Base-by-base conservation (phyloP, 805 yeast species). In the Wickerhamomyces chambardii region DNA sequence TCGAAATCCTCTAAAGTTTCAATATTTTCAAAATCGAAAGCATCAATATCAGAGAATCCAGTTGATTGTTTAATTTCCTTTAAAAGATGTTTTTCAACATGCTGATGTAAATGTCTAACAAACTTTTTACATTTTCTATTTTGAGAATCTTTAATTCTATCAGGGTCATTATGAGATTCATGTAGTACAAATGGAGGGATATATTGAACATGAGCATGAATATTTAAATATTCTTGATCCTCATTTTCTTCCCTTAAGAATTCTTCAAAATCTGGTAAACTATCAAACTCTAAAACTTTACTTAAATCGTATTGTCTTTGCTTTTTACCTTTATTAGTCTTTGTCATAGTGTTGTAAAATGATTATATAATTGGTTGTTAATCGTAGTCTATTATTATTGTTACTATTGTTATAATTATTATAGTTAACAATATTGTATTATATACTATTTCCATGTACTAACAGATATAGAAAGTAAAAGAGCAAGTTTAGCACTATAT, bases 81-180 rank as follows among this genome's bases (percentile, higher is more conserved):
- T 51, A 82, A 63, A 51, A 82, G 59, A 55, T 81, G 89, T 50
- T 78, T 78, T 47, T 76, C 73, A 36, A 82, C 65, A 50, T 82
- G 90, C 55, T 82, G 90, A 48, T 77, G 80, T 54, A 82, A 66
- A 55, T 80, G 80, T 53, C 90, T 68, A 40, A 74, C 75, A 52
- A 79, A 82, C 57, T 80, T 80, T 47, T 75, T 72, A 38, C 79
- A 76, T 53, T 81, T 75, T 41, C 80, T 75, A 58, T 80, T 81
- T 66, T 73, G 76, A 30, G 82, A 74, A 22, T 81, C 79, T 55
- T 80, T 78, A 42, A 81, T 72, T 51, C 77, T 79, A 35, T 81
- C 87, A 39, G 77, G 74, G 49, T 80, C 76, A 38, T 77, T 73
- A 44, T 78, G 84, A 41, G 78, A 70, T 38, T 75, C 81, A 43